Conservation (phyloP, 208 protist species). For the Strigomonas oncopelti region DNA sequence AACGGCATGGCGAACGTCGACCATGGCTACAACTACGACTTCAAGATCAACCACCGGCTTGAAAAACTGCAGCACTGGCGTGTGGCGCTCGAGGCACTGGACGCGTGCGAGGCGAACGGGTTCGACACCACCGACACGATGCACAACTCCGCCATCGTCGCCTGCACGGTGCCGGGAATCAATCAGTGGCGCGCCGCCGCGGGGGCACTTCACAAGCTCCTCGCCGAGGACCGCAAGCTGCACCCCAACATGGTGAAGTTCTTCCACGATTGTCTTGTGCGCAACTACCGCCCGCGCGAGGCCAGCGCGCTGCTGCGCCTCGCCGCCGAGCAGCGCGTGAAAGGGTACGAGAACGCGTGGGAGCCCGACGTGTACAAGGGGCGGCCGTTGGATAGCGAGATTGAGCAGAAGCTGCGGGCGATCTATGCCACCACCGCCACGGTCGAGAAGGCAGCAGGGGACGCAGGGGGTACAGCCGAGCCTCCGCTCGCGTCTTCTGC, state of each 20-base stretch:
- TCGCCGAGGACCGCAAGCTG: constrained; percentile 74
- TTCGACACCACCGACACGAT: constrained; percentile 90
- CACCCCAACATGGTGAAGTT: constrained; percentile 85
- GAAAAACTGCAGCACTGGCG: constrained; percentile 89
- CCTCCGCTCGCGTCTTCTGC: too few species aligned
- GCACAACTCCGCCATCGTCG: constrained; percentile 88
- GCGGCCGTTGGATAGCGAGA: constrained; percentile 39
- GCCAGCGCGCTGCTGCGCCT: constrained; percentile 73
- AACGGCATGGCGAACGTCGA: constrained; percentile 91
- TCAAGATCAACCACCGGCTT: constrained; percentile 84
- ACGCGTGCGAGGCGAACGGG: constrained; percentile 84
- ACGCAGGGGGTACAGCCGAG: too few species aligned
- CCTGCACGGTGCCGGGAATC: constrained; percentile 82
- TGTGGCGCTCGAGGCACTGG: constrained; percentile 79
- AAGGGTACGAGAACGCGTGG: constrained; percentile 80
- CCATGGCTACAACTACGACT: constrained; percentile 89
- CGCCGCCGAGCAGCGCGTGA: constrained; percentile 65
- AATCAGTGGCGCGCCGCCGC: constrained; percentile 81
- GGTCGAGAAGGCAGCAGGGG: not conserved
- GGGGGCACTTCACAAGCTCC: constrained; percentile 65
- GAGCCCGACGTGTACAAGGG: constrained; percentile 77
- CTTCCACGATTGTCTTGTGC: constrained; percentile 85
- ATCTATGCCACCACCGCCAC: not conserved
- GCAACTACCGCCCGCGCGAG: constrained; percentile 76
- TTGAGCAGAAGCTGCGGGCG: constrained; percentile 23